Base-by-base conservation (phyloP, 768 basidiomycete genomes). In the Tricholoma sp. region DNA sequence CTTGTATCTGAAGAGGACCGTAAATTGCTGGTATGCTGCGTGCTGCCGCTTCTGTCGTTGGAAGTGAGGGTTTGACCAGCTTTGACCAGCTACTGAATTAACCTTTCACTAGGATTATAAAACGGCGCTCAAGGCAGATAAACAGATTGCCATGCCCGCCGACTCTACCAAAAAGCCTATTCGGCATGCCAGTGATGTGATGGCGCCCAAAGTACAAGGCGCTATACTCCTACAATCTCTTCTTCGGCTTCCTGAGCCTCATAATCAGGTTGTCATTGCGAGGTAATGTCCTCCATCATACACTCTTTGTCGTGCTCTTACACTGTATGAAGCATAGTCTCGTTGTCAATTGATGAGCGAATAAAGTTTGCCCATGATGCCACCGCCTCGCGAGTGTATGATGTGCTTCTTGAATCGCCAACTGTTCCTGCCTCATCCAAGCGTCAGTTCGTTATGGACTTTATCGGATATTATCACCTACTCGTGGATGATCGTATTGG, bases 401-500 rank as follows among this genome's bases (percentile, higher is more conserved):
- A 98, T 61, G 85, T 72, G 6, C 67, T 91, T 12, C 73, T 97
- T 13, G 84, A 87, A 6, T 88, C 89, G 1, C 70, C 84, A 1
- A 80, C 84, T 0, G 83, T 91, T 0, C 68, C 84, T 2, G 68
- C 76, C 28, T 89, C 86, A 65, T 76, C 76, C 18, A 88, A 89
- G 59, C 82, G 90, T 8, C 75, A 79, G 59, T 80, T 96, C 50
- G 80, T 97, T 45, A 74, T 86, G 66, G 76, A 80, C 4, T 84
- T 96, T 65, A 80, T 94, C 37, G 91, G 87, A 6, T 80, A 87
- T 57, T 97, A 87, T 70, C 86, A 88, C 65, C 66, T 74, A 31
- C 83, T 99, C 33, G 90, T 89, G 5, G 89, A 95, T 66, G 93
- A 98, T 67, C 84, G 89, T 45, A 84, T 97, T 59, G 97, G 97